phyloP scores from a whole-genome alignment of 2,329 filamentous ascomycete genomes.

The Pseudocercospora macadamiae region DNA sequence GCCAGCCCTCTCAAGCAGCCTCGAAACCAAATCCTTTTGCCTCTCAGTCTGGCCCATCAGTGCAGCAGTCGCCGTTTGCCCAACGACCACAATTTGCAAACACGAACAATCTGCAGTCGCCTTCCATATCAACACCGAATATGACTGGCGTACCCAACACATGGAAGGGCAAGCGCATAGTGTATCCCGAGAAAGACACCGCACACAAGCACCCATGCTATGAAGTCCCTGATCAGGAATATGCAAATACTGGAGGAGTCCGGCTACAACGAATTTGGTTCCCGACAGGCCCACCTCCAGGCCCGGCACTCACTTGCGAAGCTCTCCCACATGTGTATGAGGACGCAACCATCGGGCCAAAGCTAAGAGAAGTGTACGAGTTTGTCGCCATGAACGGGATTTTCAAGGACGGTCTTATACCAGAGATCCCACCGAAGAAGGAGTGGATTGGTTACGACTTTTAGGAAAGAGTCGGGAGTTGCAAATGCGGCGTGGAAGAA shows the following conservation, averaged over 20 bases:
- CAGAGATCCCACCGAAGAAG: conserved; percentile 73
- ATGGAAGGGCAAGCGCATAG: conserved; percentile 12
- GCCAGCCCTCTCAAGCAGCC: conserved; percentile 15
- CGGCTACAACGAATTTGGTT: conserved; percentile 19
- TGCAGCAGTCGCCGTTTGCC: background rate
- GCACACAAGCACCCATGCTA: conserved; percentile 11
- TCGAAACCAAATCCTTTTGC: conserved; percentile 26
- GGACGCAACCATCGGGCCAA: conserved; percentile 53
- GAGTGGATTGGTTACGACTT: conserved; percentile 63
- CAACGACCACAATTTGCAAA: background rate
- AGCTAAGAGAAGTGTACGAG: conserved; percentile 63
- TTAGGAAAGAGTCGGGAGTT: conserved; percentile 7
- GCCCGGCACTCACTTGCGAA: conserved; percentile 51
- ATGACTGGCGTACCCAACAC: background rate
- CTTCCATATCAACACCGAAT: background rate
- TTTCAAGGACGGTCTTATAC: conserved; percentile 67
- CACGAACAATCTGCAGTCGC: background rate
- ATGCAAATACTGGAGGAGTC: background rate
- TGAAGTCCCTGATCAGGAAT: conserved; percentile 2
- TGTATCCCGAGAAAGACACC: conserved; percentile 4
- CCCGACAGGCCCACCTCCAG: conserved; percentile 59
- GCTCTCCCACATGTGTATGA: conserved; percentile 61
- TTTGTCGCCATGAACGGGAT: conserved; percentile 65
- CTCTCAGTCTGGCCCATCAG: conserved; percentile 1
- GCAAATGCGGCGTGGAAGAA: background rate